phyloP scores from a whole-genome alignment of 495 filamentous ascomycete genomes.

The Bombardia bombarda region DNA sequence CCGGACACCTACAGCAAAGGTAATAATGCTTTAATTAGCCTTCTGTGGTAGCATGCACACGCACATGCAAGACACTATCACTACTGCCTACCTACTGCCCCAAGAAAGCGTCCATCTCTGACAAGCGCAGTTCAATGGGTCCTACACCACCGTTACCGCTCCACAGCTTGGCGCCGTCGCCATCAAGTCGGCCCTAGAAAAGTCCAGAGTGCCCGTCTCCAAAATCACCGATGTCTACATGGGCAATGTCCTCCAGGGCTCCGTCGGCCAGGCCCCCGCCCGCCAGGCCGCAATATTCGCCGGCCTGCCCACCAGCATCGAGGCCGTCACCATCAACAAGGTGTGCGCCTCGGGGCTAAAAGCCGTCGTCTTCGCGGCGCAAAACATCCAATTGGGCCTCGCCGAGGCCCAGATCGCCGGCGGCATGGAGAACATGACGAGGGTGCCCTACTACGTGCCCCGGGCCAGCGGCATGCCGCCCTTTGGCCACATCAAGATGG shows the following conservation, averaged over 20 bases:
- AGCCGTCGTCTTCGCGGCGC: constrained; percentile 80
- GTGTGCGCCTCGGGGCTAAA: constrained; percentile 95
- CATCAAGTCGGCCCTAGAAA: constrained; percentile 80
- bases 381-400: constrained; percentile 86
- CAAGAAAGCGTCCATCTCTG: constrained; percentile 7
- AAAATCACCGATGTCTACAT: constrained; percentile 89
- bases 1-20: constrained; percentile 82
- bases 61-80: too few relatives aligned
- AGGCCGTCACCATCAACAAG: constrained; percentile 92
- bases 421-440: constrained; percentile 96
- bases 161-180: constrained; percentile 78
- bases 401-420: constrained; percentile 83
- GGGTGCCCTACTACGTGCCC: constrained; percentile 83
- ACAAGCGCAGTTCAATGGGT: constrained; percentile 76
- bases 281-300: constrained; percentile 85
- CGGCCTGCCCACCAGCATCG: constrained; percentile 68
- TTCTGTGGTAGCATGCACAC: too few relatives aligned
- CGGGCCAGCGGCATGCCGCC: constrained; percentile 67
- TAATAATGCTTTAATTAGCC: too few relatives aligned
- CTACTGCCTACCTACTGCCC: too few relatives aligned
- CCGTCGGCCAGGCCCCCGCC: constrained; percentile 81
- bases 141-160: constrained; percentile 72
- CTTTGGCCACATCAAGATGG: constrained; percentile 77
- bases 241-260: constrained; percentile 88
- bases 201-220: constrained; percentile 67